Base-by-base conservation (phyloP, 495 filamentous ascomycete genomes). In the Apodospora peruviana region DNA sequence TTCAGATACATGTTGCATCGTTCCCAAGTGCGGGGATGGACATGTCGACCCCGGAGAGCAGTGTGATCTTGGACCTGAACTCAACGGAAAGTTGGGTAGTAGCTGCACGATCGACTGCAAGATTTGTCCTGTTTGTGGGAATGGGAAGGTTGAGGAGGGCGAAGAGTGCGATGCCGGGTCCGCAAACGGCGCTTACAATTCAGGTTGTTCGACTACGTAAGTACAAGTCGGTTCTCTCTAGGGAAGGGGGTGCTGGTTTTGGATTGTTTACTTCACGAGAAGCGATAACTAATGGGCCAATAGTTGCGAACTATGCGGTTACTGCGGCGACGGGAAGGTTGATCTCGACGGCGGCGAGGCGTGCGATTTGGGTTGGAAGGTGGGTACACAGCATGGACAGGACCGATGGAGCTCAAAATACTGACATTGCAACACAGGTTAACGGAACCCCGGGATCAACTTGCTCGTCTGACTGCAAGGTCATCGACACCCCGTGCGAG, bases 271-370 rank as follows among this genome's bases (percentile, higher is more conserved):
- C n/a, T n/a, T n/a, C n/a, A n/a, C n/a, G n/a, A n/a, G 55, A 58
- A 25, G 55, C 50, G 45, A 51, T 40, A 53, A 47, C 39, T 50
- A 50, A 19, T 57, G 55, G 39, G 43, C 55, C 8, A 40, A 27
- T 8, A 45, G 53, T 21, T 57, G 55, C 47, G 51, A 37, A 1
- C 17, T 58, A 27, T 58, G 55, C 47, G 55, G 48, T 32, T 58
- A 54, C 51, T 58, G 55, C 36, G 55, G 55, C 34, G 55, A 58
- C 12, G 55, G 55, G 14, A 38, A 47, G 20, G 43, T 54, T 14
- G 27, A 32, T 32, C 27, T 14, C 22, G 51, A 58, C 36, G 8
- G 48, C 14, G 16, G 41, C 10, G 55, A 58, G 32, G 21, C 53
- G 40, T 58, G 55, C 43, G 55, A 58, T 17, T 36, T 51, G 10